These are phyloP conservation scores for Trichosporon sp. DNA, from an alignment of 1,284 basidiomycete species.

Conservation along the genomic window DNA sequence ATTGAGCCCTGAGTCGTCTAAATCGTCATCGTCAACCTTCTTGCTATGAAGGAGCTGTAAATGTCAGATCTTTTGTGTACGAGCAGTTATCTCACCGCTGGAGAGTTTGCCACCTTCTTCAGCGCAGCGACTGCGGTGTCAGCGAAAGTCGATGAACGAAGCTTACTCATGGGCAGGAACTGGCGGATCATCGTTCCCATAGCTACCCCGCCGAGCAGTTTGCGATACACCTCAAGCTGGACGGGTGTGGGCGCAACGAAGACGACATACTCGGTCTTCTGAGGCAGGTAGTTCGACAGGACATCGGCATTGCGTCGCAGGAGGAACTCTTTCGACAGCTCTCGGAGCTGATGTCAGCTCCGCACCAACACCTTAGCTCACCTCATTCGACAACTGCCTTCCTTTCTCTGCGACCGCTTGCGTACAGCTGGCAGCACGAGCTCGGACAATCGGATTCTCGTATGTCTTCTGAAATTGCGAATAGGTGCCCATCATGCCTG, in stretches of 20 bases:
- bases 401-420: constrained; percentile 69
- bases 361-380: constrained; percentile 35
- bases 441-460: constrained; percentile 82
- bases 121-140: constrained; percentile 49
- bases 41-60: constrained; percentile 62
- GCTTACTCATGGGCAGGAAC: constrained; percentile 72
- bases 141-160: not conserved
- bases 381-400: constrained; percentile 64
- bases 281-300: constrained; percentile 76
- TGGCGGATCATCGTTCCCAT: constrained; percentile 65
- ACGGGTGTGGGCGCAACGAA: constrained; percentile 77
- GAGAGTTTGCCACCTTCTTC: constrained; percentile 90
- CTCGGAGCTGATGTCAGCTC: constrained; percentile 56
- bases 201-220: constrained; percentile 53
- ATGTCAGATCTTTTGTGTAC: constrained; percentile 5
- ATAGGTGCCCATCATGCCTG: constrained; percentile 69
- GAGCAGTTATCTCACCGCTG: constrained; percentile 52
- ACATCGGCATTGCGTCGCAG: constrained; percentile 79
- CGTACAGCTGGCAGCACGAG: constrained; percentile 70
- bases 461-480: constrained; percentile 70
- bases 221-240: constrained; percentile 75
- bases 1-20: not conserved
- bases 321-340: constrained; percentile 78
- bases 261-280: constrained; percentile 90
- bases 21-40: constrained; percentile 49